Conservation (phyloP, 2,329 filamentous ascomycete genomes). For the Colletotrichum paranaense region DNA sequence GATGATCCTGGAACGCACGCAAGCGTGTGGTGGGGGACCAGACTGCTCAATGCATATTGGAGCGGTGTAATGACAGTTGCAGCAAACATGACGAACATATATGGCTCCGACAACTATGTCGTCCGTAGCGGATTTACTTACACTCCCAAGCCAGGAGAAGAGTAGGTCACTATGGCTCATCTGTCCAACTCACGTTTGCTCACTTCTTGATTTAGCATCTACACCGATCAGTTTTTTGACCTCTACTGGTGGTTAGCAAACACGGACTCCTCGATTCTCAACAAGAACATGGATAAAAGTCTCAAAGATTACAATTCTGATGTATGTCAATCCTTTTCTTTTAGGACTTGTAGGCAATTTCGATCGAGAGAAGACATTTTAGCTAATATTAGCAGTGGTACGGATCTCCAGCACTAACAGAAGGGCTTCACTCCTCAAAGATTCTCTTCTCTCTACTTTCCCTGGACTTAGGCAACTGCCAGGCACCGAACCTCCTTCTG, state of each 20-base stretch:
- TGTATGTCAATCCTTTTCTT: neutral
- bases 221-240: neutral
- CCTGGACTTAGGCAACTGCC: neutral
- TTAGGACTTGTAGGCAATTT: neutral
- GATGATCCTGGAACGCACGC: neutral
- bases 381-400: neutral
- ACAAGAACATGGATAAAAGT: neutral
- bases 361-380: neutral
- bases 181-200: neutral
- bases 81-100: neutral
- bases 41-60: conserved; percentile 33
- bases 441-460: neutral
- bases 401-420: neutral
- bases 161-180: neutral
- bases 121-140: neutral
- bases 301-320: neutral
- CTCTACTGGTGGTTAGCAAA: neutral
- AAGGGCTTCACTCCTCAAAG: neutral
- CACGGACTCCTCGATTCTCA: neutral
- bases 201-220: neutral
- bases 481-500: neutral
- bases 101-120: neutral
- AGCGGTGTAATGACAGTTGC: neutral
- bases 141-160: neutral
- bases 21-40: neutral